Evolutionary conservation across 139 green algal species (phyloP).

Genomic region (Limnomonas spitsbergensis): DNA sequence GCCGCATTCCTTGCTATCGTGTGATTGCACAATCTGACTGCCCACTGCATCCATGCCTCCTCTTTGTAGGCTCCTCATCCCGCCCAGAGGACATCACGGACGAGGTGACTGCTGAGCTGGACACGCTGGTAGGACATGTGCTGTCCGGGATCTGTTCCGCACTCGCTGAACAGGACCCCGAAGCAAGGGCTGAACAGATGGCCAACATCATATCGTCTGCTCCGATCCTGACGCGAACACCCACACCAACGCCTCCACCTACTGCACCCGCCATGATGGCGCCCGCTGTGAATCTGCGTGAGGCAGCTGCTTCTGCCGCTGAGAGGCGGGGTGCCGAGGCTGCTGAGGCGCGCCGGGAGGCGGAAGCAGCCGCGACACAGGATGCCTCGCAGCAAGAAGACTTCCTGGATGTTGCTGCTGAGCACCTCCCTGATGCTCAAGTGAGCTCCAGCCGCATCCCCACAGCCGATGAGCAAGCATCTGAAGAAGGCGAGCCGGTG

Average conservation of each 20-base stretch:
- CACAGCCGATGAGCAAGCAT: no score
- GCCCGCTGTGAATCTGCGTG: not conserved
- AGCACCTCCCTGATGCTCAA: no score
- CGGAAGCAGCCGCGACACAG: not conserved
- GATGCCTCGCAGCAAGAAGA: no score
- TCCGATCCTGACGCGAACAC: no score
- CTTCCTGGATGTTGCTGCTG: no score
- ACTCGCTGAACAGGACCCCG: conserved; percentile 9
- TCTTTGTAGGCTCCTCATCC: not conserved
- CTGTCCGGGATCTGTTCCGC: conserved; percentile 18
- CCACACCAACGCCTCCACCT: not conserved
- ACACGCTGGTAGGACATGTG: conserved; percentile 29
- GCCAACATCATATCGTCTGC: not conserved
- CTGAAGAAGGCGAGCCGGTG: no score
- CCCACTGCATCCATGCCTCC: no score
- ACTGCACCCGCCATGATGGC: not conserved
- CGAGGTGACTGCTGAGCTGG: conserved; percentile 13
- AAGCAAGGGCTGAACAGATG: conserved; percentile 15
- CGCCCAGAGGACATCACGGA: conserved; percentile 24
- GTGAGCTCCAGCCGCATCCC: no score
- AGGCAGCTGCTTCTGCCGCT: not conserved
- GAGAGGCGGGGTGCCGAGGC: conserved; percentile 6
- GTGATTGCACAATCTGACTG: no score
- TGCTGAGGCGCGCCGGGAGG: not conserved
- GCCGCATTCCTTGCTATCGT: no score